These are phyloP conservation scores for Fraxinus sp. DNA, from an alignment of 305 asterid species.

Conservation along the genomic window DNA sequence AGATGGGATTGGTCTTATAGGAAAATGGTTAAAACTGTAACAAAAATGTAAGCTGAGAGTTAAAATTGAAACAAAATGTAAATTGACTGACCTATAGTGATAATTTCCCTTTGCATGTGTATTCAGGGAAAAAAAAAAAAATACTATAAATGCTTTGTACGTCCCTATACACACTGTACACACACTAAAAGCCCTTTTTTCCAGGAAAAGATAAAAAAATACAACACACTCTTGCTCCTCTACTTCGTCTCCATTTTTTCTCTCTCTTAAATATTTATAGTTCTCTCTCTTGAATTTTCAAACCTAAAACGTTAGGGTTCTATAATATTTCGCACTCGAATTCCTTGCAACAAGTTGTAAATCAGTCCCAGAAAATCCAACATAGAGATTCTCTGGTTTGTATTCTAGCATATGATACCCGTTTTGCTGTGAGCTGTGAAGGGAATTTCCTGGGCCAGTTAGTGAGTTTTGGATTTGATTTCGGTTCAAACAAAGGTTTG, in stretches of 20 bases:
- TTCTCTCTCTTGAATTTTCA: constrained; percentile 33
- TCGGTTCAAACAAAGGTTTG: constrained; percentile 32
- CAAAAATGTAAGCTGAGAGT: neutral
- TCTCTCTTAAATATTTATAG: constrained; percentile 35
- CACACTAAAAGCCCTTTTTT: neutral
- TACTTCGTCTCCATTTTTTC: constrained; percentile 18
- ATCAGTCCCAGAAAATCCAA: neutral
- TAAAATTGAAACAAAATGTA: neutral
- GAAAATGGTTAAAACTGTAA: neutral
- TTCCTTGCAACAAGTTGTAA: constrained; percentile 9
- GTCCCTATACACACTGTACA: neutral
- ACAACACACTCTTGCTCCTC: constrained; percentile 20
- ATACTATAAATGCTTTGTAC: constrained; percentile 24
- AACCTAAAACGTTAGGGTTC: constrained; percentile 46
- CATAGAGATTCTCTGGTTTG: neutral
- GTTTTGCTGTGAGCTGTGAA: constrained; percentile 19
- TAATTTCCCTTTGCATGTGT: constrained; percentile 16
- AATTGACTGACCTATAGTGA: neutral
- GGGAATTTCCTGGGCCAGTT: constrained; percentile 17
- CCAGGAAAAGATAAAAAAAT: neutral
- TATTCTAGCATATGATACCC: constrained; percentile 19
- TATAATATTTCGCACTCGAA: constrained; percentile 25
- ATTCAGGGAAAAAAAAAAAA: constrained; percentile 3
- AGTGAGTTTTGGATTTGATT: constrained; percentile 35
- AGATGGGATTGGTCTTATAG: neutral